A percentile compares a stretch with the other conserved stretches of the same genome.
phyloP scores from a whole-genome alignment of 148 eudicot genomes.

The Nepenthes gracilis region DNA sequence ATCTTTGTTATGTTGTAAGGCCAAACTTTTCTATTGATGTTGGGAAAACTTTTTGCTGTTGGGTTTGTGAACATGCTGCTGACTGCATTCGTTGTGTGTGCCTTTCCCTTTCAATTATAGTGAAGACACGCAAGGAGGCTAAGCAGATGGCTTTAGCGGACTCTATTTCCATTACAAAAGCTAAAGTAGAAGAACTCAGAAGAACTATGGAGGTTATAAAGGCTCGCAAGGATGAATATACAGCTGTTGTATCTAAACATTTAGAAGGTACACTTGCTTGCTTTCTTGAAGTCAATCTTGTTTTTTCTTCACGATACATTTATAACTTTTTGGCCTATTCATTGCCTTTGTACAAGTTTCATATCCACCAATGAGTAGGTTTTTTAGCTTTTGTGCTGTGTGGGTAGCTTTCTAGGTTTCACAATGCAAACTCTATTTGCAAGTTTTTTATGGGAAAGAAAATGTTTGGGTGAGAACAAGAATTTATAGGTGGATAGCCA shows the following conservation, averaged over 20 bases:
- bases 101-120: constrained; percentile 25
- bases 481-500: too few species aligned
- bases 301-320: not conserved
- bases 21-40: not conserved
- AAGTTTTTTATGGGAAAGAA: too few species aligned
- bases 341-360: not conserved
- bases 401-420: too few species aligned
- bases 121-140: constrained; percentile 84
- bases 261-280: constrained; percentile 38
- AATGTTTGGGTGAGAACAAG: too few species aligned
- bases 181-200: constrained; percentile 56
- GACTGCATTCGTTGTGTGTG: constrained; percentile 2
- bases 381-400: too few species aligned
- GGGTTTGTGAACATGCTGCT: not conserved
- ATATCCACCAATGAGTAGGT: too few species aligned
- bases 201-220: constrained; percentile 55
- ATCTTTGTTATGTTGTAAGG: too few species aligned
- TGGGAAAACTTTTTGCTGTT: not conserved
- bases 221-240: constrained; percentile 54
- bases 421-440: too few species aligned
- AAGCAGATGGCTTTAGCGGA: constrained; percentile 50
- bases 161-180: constrained; percentile 44
- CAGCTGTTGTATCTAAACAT: constrained; percentile 52
- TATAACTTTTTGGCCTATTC: not conserved
- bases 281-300: not conserved